These are phyloP conservation scores for Ceratobasidium sp. DNA, from an alignment of 1,284 basidiomycete species.

Conservation along the genomic window DNA sequence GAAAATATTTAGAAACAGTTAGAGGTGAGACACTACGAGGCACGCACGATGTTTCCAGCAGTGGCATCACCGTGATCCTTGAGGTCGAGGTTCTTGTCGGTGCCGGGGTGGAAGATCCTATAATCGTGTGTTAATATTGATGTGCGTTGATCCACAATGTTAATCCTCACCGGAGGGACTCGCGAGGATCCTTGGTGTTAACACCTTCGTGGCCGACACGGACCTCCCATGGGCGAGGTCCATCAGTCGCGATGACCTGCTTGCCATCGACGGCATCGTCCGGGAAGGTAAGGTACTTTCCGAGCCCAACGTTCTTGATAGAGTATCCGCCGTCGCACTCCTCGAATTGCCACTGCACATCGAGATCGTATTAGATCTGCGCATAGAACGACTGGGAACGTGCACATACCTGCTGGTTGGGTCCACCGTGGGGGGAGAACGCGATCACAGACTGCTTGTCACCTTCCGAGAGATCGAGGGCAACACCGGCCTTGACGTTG, in stretches of 20 bases:
- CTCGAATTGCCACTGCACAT: slow-evolving; percentile 15
- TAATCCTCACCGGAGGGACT: slow-evolving; percentile 30
- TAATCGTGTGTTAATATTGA: neutral
- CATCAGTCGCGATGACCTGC: slow-evolving; percentile 35
- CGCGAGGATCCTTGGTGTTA: neutral
- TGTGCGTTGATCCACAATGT: neutral
- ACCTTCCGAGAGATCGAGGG: slow-evolving; percentile 36
- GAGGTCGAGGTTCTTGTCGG: slow-evolving; percentile 33
- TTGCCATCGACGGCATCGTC: slow-evolving; percentile 35
- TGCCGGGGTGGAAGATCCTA: slow-evolving; percentile 35
- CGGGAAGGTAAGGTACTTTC: slow-evolving; percentile 35
- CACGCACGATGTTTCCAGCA: slow-evolving; percentile 33
- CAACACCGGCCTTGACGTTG: slow-evolving; percentile 34
- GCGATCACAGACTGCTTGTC: slow-evolving; percentile 30
- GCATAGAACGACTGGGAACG: neutral
- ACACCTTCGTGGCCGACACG: slow-evolving; percentile 41
- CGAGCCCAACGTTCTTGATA: slow-evolving; percentile 9
- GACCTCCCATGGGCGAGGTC: slow-evolving; percentile 40
- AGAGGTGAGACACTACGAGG: neutral
- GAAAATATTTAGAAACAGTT: neutral
- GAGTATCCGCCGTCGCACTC: neutral
- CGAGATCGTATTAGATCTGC: slow-evolving; percentile 16
- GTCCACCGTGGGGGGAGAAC: slow-evolving; percentile 17
- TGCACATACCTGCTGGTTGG: slow-evolving; percentile 34
- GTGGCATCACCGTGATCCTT: slow-evolving; percentile 40